These are phyloP conservation scores for Lolium perenne DNA, from an alignment of 176 grass and related monocot species.

Conservation along the genomic window DNA sequence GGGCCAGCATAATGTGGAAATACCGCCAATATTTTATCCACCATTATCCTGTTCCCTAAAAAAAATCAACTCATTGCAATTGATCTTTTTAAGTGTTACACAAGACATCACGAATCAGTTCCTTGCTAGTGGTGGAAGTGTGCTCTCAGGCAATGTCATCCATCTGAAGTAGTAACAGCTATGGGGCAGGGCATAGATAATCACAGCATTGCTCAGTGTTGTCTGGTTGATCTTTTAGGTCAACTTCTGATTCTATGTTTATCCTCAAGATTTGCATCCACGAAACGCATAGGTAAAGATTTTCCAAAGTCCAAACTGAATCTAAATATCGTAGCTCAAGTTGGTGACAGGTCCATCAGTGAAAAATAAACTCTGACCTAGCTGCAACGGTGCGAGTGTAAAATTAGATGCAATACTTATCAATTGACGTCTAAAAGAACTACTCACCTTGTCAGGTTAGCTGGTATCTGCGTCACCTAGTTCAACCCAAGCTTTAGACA, in stretches of 20 bases:
- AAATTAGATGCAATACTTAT: conserved; percentile 2
- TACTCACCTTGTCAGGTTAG: no score
- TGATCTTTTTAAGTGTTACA: conserved; percentile 46
- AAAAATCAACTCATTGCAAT: conserved; percentile 31
- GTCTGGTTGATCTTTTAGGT: conserved; percentile 44
- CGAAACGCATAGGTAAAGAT: conserved; percentile 30
- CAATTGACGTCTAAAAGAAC: conserved; percentile 30
- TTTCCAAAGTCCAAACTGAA: conserved; percentile 37
- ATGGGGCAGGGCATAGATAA: conserved; percentile 45
- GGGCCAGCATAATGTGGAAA: not conserved
- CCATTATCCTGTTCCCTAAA: conserved; percentile 26
- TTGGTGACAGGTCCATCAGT: not conserved
- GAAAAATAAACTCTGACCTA: not conserved
- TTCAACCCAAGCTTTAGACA: no score
- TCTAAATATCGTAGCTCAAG: conserved; percentile 13
- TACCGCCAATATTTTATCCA: not conserved
- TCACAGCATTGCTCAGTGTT: conserved; percentile 41
- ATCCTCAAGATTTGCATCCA: conserved; percentile 19
- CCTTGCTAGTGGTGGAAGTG: conserved; percentile 45
- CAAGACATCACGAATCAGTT: conserved; percentile 58
- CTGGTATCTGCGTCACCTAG: no score
- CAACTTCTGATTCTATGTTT: conserved; percentile 51
- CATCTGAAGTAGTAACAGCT: conserved; percentile 36
- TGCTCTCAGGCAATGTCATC: conserved; percentile 51
- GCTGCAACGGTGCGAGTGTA: not conserved